phyloP scores from a whole-genome alignment of 176 grass and related monocot genomes.

The Triticum aestivum region DNA sequence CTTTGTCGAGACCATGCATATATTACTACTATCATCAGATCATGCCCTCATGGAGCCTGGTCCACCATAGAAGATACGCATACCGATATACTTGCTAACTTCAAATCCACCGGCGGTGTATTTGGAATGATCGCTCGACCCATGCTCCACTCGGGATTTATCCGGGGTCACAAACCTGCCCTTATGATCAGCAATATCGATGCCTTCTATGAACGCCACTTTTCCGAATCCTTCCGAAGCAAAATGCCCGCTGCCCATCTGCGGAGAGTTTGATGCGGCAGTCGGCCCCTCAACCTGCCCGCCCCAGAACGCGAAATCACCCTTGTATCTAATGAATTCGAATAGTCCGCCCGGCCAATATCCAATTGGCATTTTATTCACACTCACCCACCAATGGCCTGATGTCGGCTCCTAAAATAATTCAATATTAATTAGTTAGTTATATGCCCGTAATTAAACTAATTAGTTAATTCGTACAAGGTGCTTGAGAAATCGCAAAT shows the following conservation, averaged over 20 bases:
- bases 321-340: not conserved
- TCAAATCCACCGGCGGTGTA: not conserved
- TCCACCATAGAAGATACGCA: conserved; percentile 26
- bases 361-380: not conserved
- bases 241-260: conserved; percentile 41
- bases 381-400: conserved; percentile 28
- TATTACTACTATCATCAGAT: not conserved
- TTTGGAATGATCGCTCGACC: not conserved
- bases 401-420: conserved; percentile 2
- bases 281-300: not conserved
- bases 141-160: not conserved
- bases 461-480: not conserved
- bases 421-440: not conserved
- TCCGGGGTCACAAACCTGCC: not conserved
- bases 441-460: not conserved
- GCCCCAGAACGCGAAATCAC: not conserved
- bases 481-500: not conserved
- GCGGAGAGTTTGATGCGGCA: not conserved
- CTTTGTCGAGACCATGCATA: not conserved
- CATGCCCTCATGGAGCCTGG: not conserved
- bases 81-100: rapidly evolving
- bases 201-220: not conserved
- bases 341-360: conserved; percentile 37
- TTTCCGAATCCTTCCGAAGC: conserved; percentile 17
- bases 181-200: not conserved